phyloP scores from a whole-genome alignment of 2,329 filamentous ascomycete species.

The Neoarthrinium moseri region DNA sequence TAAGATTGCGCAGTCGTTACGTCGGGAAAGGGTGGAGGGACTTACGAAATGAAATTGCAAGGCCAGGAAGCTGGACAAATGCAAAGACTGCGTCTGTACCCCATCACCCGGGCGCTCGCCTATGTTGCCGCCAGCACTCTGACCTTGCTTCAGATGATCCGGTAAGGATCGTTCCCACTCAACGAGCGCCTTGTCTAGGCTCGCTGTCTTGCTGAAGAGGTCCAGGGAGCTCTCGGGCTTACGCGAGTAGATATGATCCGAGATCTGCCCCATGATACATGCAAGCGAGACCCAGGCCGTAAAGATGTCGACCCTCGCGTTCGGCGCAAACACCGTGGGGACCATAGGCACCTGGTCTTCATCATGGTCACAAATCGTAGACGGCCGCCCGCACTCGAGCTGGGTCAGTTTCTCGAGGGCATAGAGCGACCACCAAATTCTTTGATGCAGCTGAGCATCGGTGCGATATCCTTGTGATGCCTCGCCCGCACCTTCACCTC shows the following conservation, averaged over 20 bases:
- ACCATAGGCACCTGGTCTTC: slow-evolving; percentile 8
- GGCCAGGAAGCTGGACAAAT: slow-evolving; percentile 3
- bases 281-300: slow-evolving; percentile 14
- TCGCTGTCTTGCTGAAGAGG: slow-evolving; percentile 8
- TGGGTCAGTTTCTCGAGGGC: slow-evolving; percentile 21
- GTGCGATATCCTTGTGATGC: not conserved
- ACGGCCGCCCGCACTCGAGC: slow-evolving; percentile 21
- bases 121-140: slow-evolving; percentile 7
- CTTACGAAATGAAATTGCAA: slow-evolving; percentile 12
- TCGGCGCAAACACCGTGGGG: not conserved
- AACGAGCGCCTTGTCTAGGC: slow-evolving; percentile 14
- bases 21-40: not conserved
- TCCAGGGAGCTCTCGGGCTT: slow-evolving; percentile 8
- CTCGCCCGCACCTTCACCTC: not conserved
- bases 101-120: too few relatives aligned
- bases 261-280: slow-evolving; percentile 14
- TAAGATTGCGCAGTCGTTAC: too few relatives aligned
- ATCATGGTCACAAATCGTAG: slow-evolving; percentile 17
- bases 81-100: not conserved
- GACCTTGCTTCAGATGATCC: slow-evolving; percentile 1
- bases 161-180: slow-evolving; percentile 16
- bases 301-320: slow-evolving; percentile 11
- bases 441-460: not conserved
- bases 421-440: slow-evolving; percentile 19
- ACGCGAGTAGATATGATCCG: slow-evolving; percentile 13